Evolutionary conservation across 768 basidiomycete species (phyloP), one percentile per base, ranked within the genome.

Genomic region (Amanita rimosa): DNA sequence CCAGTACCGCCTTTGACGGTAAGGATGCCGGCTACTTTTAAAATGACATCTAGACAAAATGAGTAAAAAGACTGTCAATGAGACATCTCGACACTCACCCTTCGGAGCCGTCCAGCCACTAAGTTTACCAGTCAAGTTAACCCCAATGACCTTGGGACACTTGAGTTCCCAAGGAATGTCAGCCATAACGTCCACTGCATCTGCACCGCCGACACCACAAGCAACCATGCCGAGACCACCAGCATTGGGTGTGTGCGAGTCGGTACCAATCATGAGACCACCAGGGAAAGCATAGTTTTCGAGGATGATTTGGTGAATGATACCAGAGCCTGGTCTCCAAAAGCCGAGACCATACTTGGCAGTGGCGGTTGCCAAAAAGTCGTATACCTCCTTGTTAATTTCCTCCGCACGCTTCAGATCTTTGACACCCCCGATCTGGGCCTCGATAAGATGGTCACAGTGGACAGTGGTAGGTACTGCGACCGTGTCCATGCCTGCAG

Each of bases 241-340:
- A 53, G 96, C 96, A 63, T 98, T 98, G 43, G 96, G 96, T 6
- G 96, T 97, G 70, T 99, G 93, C 27, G 95, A 98, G 72, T 99
- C 96, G 50, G 95, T 98, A 65, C 96, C 96, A 58, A 99, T 97
- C 95, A 99, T 98, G 52, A 99, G 78, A 60, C 94, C 90, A 72
- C 95, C 95, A 47, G 95, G 95, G 81, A 97, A 94, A 3, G 94
- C 96, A 66, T 99, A 98, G 76, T 98, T 97, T 68, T 99, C 95
- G 60, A 98, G 78, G 63, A 99, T 92, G 62, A 98, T 98, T 72
- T 98, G 93, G 68, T 94, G 91, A 57, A 99, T 97, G 67, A 99
- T 99, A 71, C 95, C 95, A 59, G 92, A 94, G 58, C 96, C 95
- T 41, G 95, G 94, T 71, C 85, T 91, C 95, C 95, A 99, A 78